A percentile compares a stretch with the other conserved stretches of the same genome.
Conservation (phyloP, 1,284 basidiomycete genomes). For the Macrocybe sp. region DNA sequence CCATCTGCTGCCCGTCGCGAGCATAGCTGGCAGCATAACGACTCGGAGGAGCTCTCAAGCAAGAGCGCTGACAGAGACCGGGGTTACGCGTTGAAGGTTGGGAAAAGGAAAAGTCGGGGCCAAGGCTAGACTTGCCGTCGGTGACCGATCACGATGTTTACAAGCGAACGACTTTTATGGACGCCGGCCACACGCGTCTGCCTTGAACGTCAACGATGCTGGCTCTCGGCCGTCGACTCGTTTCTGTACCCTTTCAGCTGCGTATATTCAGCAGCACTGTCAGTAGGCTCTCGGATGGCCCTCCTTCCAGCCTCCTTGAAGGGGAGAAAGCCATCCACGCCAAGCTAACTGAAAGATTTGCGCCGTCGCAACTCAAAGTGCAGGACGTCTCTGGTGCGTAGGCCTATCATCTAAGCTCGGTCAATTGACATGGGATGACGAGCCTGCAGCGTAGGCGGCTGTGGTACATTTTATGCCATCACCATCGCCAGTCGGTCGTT, state of each 20-base stretch:
- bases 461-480: conserved; percentile 95
- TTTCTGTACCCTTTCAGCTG: conserved; percentile 6
- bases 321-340: conserved; percentile 69
- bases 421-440: background rate
- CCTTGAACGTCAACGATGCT: background rate
- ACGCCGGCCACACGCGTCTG: too few species aligned
- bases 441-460: conserved; percentile 64
- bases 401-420: background rate
- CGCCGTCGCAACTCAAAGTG: conserved; percentile 73
- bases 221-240: conserved; percentile 22
- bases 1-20: too few species aligned
- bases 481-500: conserved; percentile 82
- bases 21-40: too few species aligned
- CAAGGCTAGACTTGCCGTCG: too few species aligned
- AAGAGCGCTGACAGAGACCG: too few species aligned
- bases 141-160: background rate
- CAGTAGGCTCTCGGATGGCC: conserved; percentile 14
- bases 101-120: too few species aligned
- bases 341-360: conserved; percentile 73
- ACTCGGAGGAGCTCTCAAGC: too few species aligned
- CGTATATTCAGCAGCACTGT: conserved; percentile 8
- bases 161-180: background rate
- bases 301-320: conserved; percentile 32
- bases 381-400: conserved; percentile 84
- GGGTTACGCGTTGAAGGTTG: too few species aligned